These are phyloP conservation scores for Phytopythium cucurbitacearum DNA, from an alignment of 352 stramenopile genomes.

Conservation along the genomic window DNA sequence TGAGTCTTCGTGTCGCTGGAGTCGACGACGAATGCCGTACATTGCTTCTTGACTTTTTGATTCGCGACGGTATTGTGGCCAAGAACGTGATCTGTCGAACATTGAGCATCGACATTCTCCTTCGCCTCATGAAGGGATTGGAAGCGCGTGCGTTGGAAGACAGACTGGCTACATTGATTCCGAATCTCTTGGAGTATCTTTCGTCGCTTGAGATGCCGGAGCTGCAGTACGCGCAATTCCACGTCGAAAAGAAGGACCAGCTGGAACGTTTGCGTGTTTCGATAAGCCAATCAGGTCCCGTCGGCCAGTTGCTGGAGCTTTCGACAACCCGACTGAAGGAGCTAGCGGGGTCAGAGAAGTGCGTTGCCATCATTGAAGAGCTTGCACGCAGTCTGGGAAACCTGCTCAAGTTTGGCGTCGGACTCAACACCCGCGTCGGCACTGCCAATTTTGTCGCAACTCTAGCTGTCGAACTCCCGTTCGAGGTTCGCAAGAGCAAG, in stretches of 20 bases:
- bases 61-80: constrained; percentile 61
- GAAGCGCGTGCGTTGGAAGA: constrained; percentile 49
- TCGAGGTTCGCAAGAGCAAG: constrained; percentile 65
- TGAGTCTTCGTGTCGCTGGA: constrained; percentile 62
- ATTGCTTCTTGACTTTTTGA: constrained; percentile 59
- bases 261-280: constrained; percentile 74
- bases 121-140: constrained; percentile 67
- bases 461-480: constrained; percentile 56
- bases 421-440: constrained; percentile 77
- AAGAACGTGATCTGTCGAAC: constrained; percentile 63
- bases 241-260: constrained; percentile 82
- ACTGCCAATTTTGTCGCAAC: constrained; percentile 76
- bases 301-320: constrained; percentile 66
- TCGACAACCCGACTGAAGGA: constrained; percentile 54
- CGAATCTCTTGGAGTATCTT: constrained; percentile 73
- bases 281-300: constrained; percentile 67
- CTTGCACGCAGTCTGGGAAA: constrained; percentile 43
- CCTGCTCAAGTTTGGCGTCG: constrained; percentile 70
- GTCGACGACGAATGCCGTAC: constrained; percentile 42
- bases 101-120: constrained; percentile 66
- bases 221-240: constrained; percentile 83
- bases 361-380: constrained; percentile 45
- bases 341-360: constrained; percentile 30
- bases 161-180: constrained; percentile 43
- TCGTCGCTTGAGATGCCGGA: constrained; percentile 83